phyloP scores from a whole-genome alignment of 208 protist genomes.

The Angomonas deanei region DNA sequence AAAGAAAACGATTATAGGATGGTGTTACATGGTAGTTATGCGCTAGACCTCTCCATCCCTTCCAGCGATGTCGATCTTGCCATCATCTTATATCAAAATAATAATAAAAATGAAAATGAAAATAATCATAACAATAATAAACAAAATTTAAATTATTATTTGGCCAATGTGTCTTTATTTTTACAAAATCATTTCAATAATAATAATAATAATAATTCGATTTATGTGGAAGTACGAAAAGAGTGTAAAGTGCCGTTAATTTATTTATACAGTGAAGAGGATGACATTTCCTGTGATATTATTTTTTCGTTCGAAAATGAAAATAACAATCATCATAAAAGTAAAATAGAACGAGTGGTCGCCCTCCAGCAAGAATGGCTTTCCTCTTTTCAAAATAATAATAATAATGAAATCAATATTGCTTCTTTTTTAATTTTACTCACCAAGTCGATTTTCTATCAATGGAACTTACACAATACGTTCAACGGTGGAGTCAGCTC shows the following conservation, averaged over 20 bases:
- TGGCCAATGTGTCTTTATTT: too few species aligned
- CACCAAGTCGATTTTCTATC: conserved; percentile 51
- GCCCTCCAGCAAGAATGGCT: conserved; percentile 39
- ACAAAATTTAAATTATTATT: too few species aligned
- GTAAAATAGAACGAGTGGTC: conserved; percentile 23
- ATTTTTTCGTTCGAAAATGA: background rate
- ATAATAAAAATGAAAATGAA: too few species aligned
- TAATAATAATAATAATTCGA: too few species aligned
- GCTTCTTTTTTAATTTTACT: conserved; percentile 33
- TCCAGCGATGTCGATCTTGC: conserved; percentile 50
- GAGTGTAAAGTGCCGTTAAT: background rate
- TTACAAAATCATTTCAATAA: too few species aligned
- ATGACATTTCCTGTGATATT: background rate
- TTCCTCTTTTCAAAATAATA: background rate
- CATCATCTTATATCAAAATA: conserved; percentile 18
- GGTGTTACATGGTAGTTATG: conserved; percentile 56
- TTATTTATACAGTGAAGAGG: background rate
- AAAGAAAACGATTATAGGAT: conserved; percentile 9
- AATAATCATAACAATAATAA: too few species aligned
- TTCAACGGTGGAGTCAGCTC: conserved; percentile 48
- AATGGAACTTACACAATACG: conserved; percentile 53
- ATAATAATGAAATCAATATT: too few species aligned
- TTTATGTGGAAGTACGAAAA: background rate
- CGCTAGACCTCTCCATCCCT: conserved; percentile 49
- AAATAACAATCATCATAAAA: background rate